phyloP scores from a whole-genome alignment of 2,329 filamentous ascomycete genomes.

The Amesomyces nigricolor region DNA sequence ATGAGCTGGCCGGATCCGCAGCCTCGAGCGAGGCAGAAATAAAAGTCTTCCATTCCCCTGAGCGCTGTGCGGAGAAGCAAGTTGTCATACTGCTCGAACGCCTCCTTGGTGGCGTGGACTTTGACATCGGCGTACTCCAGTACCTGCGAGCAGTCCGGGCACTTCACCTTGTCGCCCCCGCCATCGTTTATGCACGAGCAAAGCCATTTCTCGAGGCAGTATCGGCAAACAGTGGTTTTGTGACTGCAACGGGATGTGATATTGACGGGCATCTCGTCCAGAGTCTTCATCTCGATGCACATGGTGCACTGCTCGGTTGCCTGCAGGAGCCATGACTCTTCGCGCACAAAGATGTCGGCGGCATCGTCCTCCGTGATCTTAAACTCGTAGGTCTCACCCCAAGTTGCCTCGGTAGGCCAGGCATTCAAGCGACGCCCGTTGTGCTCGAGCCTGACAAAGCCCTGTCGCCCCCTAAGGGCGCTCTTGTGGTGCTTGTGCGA shows the following conservation, averaged over 20 bases:
- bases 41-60: constrained; percentile 30
- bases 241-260: constrained; percentile 30
- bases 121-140: constrained; percentile 31
- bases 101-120: constrained; percentile 25
- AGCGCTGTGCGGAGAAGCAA: constrained; percentile 32
- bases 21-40: constrained; percentile 34
- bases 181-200: constrained; percentile 28
- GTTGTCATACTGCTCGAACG: constrained; percentile 34
- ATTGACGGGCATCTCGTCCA: constrained; percentile 31
- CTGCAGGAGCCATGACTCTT: constrained; percentile 33
- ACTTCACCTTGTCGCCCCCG: constrained; percentile 32
- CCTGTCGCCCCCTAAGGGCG: background rate
- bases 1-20: constrained; percentile 38
- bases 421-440: constrained; percentile 11
- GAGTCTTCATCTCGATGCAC: constrained; percentile 33
- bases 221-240: constrained; percentile 29
- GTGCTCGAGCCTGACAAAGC: constrained; percentile 11
- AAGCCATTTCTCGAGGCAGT: constrained; percentile 34
- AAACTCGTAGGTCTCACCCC: constrained; percentile 30
- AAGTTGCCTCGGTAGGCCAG: constrained; percentile 14
- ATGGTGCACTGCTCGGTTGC: constrained; percentile 30
- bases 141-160: constrained; percentile 32
- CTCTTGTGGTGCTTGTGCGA: constrained; percentile 10
- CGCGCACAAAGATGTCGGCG: constrained; percentile 28
- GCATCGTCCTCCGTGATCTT: constrained; percentile 26